Evolutionary conservation across 2,329 filamentous ascomycete species (phyloP), one percentile per base, ranked within the genome.

Genomic region (Xylariales sp.): DNA sequence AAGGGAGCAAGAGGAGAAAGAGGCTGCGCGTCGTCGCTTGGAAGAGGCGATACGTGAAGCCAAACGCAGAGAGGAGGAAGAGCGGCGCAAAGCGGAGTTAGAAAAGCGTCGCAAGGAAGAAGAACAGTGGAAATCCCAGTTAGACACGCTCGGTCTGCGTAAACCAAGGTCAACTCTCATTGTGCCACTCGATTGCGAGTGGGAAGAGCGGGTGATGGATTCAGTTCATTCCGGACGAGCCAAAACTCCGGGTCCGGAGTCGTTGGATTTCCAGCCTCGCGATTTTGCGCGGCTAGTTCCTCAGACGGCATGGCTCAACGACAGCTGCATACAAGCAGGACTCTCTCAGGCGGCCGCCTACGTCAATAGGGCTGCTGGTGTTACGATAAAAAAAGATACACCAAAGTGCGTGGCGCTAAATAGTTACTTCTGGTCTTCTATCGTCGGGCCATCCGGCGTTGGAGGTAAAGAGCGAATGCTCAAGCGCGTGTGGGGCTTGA

Each of bases 271-370:
- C 13, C 65, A 54, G 1, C 55, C 64, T 2, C 74, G 77, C 37
- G 83, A 87, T 52, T 82, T 88, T 49, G 65, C 62, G n/a, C 82
- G 72, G 32, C 61, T 89, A 6, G 67, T 83, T 13, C 65, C 66
- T 14, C 57, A 64, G 7, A 67, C 61, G 1, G 68, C 67, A 19
- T 91, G 85, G 85, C 70, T 91, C 6, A 89, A 90, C 46, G 86
- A 90, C 55, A 81, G 86, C 48, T 76, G 85, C 35, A 76, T 91
- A 49, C 86, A 88, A 49, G 76, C 76, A 12, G 76, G 77, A 33
- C 67, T 88, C 18, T 61, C 71, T 19, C 74, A 78, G 52, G 62
- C 88, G 12, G 78, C 81, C 33, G 65, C 69, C 13, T 71, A 70
- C 34, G 62, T 81, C 50, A 83, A 84, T 53, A 61, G 69, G 41